phyloP scores from a whole-genome alignment of 2,329 filamentous ascomycete genomes.

The Stemphylium vesicarium region DNA sequence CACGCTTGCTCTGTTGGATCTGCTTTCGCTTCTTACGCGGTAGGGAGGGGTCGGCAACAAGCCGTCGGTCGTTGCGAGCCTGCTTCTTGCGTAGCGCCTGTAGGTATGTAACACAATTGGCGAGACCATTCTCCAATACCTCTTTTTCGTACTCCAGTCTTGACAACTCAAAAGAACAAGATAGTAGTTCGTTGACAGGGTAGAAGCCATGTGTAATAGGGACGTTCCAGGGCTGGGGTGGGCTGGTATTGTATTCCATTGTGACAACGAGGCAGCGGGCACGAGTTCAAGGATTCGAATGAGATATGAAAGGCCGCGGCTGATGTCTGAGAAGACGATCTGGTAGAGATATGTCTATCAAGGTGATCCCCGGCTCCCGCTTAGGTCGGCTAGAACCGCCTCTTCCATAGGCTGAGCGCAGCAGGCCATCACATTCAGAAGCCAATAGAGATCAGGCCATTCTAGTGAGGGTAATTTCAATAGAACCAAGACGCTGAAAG shows the following conservation, averaged over 20 bases:
- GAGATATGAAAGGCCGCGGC: background rate
- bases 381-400: background rate
- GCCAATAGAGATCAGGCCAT: background rate
- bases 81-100: conserved; percentile 42
- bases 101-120: conserved; percentile 41
- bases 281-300: background rate
- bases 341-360: background rate
- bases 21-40: conserved; percentile 41
- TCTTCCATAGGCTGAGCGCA: background rate
- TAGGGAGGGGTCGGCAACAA: conserved; percentile 17
- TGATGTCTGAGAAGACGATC: background rate
- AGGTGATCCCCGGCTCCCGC: background rate
- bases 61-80: conserved; percentile 29
- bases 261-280: background rate
- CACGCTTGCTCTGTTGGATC: conserved; percentile 35
- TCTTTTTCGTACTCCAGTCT: conserved; percentile 30
- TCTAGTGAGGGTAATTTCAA: background rate
- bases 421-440: background rate
- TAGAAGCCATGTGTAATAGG: background rate
- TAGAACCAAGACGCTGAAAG: conserved; percentile 1
- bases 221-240: background rate
- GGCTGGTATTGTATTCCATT: conserved; percentile 1
- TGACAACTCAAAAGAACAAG: conserved; percentile 8
- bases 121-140: conserved; percentile 36
- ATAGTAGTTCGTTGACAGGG: background rate